phyloP scores from a whole-genome alignment of 495 filamentous ascomycete species.

The Daldinia caldariorum region DNA sequence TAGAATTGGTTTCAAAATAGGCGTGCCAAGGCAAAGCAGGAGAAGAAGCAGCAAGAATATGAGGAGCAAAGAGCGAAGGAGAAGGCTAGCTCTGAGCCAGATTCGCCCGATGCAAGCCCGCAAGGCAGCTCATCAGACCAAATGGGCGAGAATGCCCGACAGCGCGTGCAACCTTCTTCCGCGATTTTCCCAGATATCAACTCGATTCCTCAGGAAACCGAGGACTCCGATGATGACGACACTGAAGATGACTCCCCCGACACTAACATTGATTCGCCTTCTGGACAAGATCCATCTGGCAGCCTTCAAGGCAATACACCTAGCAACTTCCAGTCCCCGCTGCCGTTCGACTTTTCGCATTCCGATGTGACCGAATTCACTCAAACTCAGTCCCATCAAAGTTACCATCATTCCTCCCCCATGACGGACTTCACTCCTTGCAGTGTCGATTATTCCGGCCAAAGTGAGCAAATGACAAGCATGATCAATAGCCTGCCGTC shows the following conservation, averaged over 20 bases:
- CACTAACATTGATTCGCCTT: constrained; percentile 18
- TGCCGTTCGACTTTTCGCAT: constrained; percentile 18
- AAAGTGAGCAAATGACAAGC: constrained; percentile 2
- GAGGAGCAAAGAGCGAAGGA: constrained; percentile 65
- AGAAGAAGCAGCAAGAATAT: constrained; percentile 75
- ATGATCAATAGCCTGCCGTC: constrained; percentile 20
- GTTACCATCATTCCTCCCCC: constrained; percentile 14
- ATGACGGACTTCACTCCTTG: constrained; percentile 12
- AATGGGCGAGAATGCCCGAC: constrained; percentile 47
- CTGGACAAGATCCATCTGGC: constrained; percentile 9
- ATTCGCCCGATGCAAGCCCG: constrained; percentile 48
- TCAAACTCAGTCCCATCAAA: constrained; percentile 9
- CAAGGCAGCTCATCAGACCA: constrained; percentile 41
- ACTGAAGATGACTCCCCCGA: constrained; percentile 24
- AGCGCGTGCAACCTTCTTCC: constrained; percentile 50
- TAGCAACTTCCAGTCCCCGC: constrained; percentile 22
- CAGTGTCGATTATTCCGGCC: neutral
- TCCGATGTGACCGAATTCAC: constrained; percentile 2
- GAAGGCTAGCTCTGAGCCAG: constrained; percentile 55
- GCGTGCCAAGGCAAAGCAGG: constrained; percentile 82
- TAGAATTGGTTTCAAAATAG: constrained; percentile 96
- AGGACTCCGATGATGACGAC: constrained; percentile 40
- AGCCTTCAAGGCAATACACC: constrained; percentile 2
- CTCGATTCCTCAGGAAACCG: constrained; percentile 29
- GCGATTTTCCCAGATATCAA: constrained; percentile 47